Base-by-base conservation (phyloP, 1,139 yeast genomes). In the Magnusiomyces sp. region DNA sequence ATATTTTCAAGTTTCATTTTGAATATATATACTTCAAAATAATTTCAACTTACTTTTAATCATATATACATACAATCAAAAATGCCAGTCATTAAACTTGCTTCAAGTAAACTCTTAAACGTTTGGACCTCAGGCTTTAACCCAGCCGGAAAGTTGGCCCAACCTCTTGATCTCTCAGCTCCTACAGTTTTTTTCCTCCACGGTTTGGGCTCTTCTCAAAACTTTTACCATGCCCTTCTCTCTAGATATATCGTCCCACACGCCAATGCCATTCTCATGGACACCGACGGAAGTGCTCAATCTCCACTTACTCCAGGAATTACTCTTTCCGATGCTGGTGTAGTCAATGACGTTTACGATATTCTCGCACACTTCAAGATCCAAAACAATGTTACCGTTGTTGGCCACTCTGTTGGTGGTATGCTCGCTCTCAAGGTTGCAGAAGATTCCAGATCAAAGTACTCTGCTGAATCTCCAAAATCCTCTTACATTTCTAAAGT, bases 381-480 rank as follows among this genome's bases (percentile, higher is more conserved):
- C 29, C 41, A 50, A 14, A 46, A 55, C 13, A 44, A 61, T 3
- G 53, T 56, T 9, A 48, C 64, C n/a, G 29, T 41, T 13, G 60
- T 64, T 13, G 68, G 68, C 2, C 68, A 64, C 50, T 64, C 68
- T 1, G 64, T 65, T 67, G 65, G 67, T 2, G 68, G 68, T 1
- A 59, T 65, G 64, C 54, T 62, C 20, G 62, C 63, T 11, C 57
- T 58, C 49, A 59, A 59, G 44, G 53, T 61, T 16, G 57, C 57
- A 14, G 55, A 53, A 37, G 40, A 38, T 34, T 40, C 40, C 17
- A n/a, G 23, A 13, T 31, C 19, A 16, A 23, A 14, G 16, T 32
- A 46, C 1, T 43, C 40, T 2, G 47, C 49, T 20, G 47, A 43
- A 1, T n/a, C n/a, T n/a, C n/a, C n/a, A n/a, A n/a, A n/a, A n/a